Percentiles rank a stretch among this genome's conserved stretches.
Conservation (phyloP, 352 stramenopile genomes). For the Pythium sukuiense region DNA sequence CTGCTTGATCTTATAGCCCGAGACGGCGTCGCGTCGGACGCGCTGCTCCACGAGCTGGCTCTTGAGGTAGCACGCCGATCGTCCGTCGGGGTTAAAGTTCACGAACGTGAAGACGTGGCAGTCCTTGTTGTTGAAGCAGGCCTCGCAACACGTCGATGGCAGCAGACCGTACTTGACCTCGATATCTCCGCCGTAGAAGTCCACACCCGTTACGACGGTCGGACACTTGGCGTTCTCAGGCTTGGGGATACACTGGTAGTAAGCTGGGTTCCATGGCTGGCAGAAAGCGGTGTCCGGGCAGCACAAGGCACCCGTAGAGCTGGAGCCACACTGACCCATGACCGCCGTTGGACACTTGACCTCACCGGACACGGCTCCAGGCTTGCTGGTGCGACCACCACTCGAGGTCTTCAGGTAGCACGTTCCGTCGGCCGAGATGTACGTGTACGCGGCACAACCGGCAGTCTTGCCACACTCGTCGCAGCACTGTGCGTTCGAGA, state of each 20-base stretch:
- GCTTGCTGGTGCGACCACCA: constrained; percentile 22
- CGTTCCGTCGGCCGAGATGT: constrained; percentile 42
- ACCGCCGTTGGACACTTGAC: constrained; percentile 33
- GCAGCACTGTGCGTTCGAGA: constrained; percentile 41
- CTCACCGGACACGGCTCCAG: constrained; percentile 32
- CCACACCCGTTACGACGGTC: constrained; percentile 35
- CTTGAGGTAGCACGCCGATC: constrained; percentile 63
- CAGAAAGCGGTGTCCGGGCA: constrained; percentile 45
- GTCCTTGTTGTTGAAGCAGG: constrained; percentile 33
- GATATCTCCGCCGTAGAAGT: constrained; percentile 55
- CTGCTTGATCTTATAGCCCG: constrained; percentile 39
- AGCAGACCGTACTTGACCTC: constrained; percentile 39
- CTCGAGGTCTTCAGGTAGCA: constrained; percentile 53
- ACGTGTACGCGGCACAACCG: constrained; percentile 58
- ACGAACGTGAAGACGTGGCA: constrained; percentile 59
- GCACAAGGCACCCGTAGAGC: constrained; percentile 36
- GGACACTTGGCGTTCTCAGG: constrained; percentile 41
- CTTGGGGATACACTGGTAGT: constrained; percentile 53
- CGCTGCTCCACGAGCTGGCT: constrained; percentile 30
- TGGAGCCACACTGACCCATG: constrained; percentile 37
- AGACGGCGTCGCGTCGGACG: constrained; percentile 37
- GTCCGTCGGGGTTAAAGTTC: constrained; percentile 55
- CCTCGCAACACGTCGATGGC: constrained; percentile 50
- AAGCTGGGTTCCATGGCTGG: constrained; percentile 58
- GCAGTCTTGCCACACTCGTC: constrained; percentile 37